A percentile compares a stretch with the other conserved stretches of the same genome.
Conservation (phyloP, 2,329 filamentous ascomycete genomes). For the Fusarium sp. region DNA sequence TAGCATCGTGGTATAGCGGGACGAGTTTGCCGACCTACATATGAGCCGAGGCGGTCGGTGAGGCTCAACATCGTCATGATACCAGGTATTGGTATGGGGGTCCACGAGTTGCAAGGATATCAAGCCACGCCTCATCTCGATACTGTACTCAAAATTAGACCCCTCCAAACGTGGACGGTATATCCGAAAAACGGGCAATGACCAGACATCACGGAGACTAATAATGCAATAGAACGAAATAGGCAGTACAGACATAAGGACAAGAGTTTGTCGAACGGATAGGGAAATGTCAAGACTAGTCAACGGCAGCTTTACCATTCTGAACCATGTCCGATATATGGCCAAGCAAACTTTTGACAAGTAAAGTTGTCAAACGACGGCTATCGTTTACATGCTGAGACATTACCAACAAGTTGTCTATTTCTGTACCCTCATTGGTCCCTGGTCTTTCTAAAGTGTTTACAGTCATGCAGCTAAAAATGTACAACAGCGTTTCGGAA, state of each 20-base stretch:
- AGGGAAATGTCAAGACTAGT: slow-evolving; percentile 1
- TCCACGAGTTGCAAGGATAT: slow-evolving; percentile 27
- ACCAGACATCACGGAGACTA: slow-evolving; percentile 3
- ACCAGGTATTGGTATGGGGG: slow-evolving; percentile 20
- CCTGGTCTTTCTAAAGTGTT: not conserved
- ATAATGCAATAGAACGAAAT: slow-evolving; percentile 3
- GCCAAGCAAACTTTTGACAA: slow-evolving; percentile 9
- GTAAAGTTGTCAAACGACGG: not conserved
- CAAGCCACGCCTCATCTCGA: slow-evolving; percentile 19
- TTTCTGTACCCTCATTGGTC: slow-evolving; percentile 8
- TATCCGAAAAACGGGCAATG: slow-evolving; percentile 17
- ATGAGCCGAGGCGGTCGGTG: slow-evolving; percentile 35
- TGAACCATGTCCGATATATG: slow-evolving; percentile 14
- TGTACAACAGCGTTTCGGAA: slow-evolving; percentile 12
- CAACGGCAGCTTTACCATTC: slow-evolving; percentile 16
- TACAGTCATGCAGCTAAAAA: slow-evolving; percentile 12
- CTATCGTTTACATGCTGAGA: slow-evolving; percentile 7
- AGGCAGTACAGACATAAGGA: not conserved
- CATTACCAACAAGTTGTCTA: not conserved
- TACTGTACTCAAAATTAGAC: slow-evolving; percentile 3
- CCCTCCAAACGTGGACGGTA: slow-evolving; percentile 10
- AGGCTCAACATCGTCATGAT: slow-evolving; percentile 35
- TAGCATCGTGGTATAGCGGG: slow-evolving; percentile 9
- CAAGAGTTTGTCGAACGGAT: slow-evolving; percentile 1
- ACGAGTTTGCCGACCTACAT: slow-evolving; percentile 15